A percentile compares a stretch with the other conserved stretches of the same genome.
Conservation (phyloP, 2,329 filamentous ascomycete genomes). For the Exophiala sp. region DNA sequence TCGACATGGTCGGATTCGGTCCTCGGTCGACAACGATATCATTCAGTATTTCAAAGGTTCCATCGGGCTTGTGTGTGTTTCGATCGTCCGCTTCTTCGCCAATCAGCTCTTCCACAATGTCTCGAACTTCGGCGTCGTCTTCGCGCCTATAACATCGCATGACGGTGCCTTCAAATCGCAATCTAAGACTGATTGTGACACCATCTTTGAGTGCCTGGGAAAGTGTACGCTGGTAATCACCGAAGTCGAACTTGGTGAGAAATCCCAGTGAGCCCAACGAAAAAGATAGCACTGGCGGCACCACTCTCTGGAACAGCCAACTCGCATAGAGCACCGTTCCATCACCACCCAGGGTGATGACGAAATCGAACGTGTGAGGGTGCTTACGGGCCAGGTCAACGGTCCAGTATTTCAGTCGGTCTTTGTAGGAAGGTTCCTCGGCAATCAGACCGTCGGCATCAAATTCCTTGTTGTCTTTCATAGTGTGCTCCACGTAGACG, state of each 20-base stretch:
- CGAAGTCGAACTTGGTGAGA: slow-evolving; percentile 92
- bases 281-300: slow-evolving; percentile 89
- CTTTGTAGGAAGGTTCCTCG: slow-evolving; percentile 50
- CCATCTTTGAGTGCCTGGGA: slow-evolving; percentile 70
- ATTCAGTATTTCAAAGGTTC: slow-evolving; percentile 85
- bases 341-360: slow-evolving; percentile 85
- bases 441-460: slow-evolving; percentile 62
- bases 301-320: slow-evolving; percentile 93
- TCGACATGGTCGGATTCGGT: slow-evolving; percentile 89
- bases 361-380: slow-evolving; percentile 88
- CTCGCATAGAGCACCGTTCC: slow-evolving; percentile 93
- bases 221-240: slow-evolving; percentile 63
- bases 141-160: slow-evolving; percentile 63
- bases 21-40: slow-evolving; percentile 95
- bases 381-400: slow-evolving; percentile 67
- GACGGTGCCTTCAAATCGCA: slow-evolving; percentile 88
- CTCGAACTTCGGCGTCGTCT: slow-evolving; percentile 44
- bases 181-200: slow-evolving; percentile 76
- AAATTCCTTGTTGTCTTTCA: slow-evolving; percentile 67
- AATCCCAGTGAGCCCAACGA: slow-evolving; percentile 91
- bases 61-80: slow-evolving; percentile 76
- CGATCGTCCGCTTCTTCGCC: slow-evolving; percentile 79
- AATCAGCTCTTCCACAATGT: slow-evolving; percentile 83
- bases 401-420: slow-evolving; percentile 74
- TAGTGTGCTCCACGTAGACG: slow-evolving; percentile 73